phyloP scores from a whole-genome alignment of 257 asterid species.

The Solanum stenotomum region DNA sequence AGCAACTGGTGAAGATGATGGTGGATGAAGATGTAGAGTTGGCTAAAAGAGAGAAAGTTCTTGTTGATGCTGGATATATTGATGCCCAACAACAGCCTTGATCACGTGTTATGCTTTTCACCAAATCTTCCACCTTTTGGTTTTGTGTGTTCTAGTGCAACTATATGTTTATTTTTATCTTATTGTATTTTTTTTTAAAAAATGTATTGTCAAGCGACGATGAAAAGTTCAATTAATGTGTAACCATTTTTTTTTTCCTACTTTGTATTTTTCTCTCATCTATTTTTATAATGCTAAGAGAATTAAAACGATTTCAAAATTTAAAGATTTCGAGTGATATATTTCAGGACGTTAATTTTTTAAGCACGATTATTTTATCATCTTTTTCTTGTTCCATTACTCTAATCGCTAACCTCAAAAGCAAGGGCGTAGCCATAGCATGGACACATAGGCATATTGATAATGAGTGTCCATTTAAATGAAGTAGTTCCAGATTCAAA shows the following conservation, averaged over 20 bases:
- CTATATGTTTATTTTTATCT: not conserved
- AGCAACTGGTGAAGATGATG: constrained; percentile 96
- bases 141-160: not conserved
- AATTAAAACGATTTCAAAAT: too few relatives aligned
- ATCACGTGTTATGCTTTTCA: not conserved
- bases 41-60: constrained; percentile 95
- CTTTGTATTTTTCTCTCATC: not conserved
- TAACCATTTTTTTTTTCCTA: not conserved
- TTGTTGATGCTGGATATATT: constrained; percentile 90
- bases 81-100: constrained; percentile 99
- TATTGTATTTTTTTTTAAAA: not conserved
- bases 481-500: too few relatives aligned
- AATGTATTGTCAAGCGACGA: not conserved
- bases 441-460: too few relatives aligned
- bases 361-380: rapidly evolving
- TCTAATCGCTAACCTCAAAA: not conserved
- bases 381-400: not conserved
- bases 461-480: too few relatives aligned
- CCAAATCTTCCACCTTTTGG: not conserved
- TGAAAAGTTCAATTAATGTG: not conserved
- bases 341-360: too few relatives aligned
- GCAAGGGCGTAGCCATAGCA: too few relatives aligned
- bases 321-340: too few relatives aligned
- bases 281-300: too few relatives aligned
- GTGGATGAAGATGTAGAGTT: constrained; percentile 88